These are phyloP conservation scores for Lippia alba DNA, from an alignment of 305 asterid species.

Conservation along the genomic window DNA sequence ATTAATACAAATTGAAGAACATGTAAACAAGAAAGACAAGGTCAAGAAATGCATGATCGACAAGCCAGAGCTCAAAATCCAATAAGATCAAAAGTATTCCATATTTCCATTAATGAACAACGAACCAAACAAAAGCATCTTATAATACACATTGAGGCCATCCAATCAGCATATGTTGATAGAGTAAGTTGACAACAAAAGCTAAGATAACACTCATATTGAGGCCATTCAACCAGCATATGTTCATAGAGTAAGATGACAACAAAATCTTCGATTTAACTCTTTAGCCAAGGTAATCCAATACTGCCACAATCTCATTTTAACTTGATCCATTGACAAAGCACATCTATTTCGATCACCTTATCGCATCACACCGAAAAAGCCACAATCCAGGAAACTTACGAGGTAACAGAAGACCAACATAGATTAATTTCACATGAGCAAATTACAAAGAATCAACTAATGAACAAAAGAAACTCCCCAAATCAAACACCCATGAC, in stretches of 20 bases:
- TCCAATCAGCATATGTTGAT: background rate
- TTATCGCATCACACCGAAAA: background rate
- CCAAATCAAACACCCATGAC: background rate
- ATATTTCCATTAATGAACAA: background rate
- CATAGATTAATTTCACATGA: background rate
- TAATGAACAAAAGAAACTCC: conserved; percentile 1
- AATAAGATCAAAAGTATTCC: conserved; percentile 1
- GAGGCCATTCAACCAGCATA: conserved; percentile 7
- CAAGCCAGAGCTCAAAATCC: conserved; percentile 5
- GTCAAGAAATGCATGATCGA: background rate
- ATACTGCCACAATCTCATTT: background rate
- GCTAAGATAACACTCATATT: background rate
- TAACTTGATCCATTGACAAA: background rate
- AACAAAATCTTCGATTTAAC: background rate
- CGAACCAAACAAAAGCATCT: conserved; percentile 8
- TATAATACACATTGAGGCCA: background rate
- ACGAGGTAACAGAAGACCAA: background rate
- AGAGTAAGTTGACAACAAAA: background rate
- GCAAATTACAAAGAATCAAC: background rate
- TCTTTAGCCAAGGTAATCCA: background rate
- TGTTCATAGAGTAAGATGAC: background rate
- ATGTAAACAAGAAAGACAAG: background rate
- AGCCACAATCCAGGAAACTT: background rate
- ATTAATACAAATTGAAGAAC: background rate
- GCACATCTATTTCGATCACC: background rate